Evolutionary conservation across 2,329 filamentous ascomycete species (phyloP), one percentile per base, ranked within the genome.

Genomic region (Aspergillus phoenicis): DNA sequence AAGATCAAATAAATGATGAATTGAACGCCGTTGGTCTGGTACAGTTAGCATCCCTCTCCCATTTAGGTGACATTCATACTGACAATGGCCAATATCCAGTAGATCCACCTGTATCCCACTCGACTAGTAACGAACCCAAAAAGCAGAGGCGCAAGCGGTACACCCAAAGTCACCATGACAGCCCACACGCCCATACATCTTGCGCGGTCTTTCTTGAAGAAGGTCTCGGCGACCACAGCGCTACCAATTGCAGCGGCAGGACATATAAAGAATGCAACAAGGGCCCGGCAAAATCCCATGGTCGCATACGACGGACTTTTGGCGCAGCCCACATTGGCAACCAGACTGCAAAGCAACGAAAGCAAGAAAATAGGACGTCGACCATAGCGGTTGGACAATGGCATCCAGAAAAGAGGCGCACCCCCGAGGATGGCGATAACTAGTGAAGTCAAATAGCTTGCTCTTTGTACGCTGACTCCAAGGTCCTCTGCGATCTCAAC

Each of bases 41-140:
- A 15, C 11, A 11, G 5, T 36, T 36, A 36, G 33, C 33, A 36
- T 36, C 11, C 5, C 11, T 13, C 33, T 6, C 0, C 0, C 5
- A 2, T 36, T 13, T 2, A 5, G 4, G 47, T 41, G 26, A 3
- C 8, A 55, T 60, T 52, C 59, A 47, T 70, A 52, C 58, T 45
- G n/a, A 84, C 81, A 41, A 86, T 86, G 1, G 83, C 83, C 22
- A 86, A 73, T 24, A 82, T 79, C 79, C 81, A 86, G 69, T 84
- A 87, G 33, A 86, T 85, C 84, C 85, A 87, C n/a, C 82, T 77
- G 58, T 84, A 87, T 1, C 82, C 81, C 15, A 82, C 80, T 8
- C 82, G 78, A 59, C 82, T 73, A 0, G 81, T 78, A 0, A 86
- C 84, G 15, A 75, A 76, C 0, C 73, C 73, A 22, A 76, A 72